These are phyloP conservation scores for Cladosporium halotolerans DNA, from an alignment of 2,329 filamentous ascomycete genomes.

Conservation along the genomic window DNA sequence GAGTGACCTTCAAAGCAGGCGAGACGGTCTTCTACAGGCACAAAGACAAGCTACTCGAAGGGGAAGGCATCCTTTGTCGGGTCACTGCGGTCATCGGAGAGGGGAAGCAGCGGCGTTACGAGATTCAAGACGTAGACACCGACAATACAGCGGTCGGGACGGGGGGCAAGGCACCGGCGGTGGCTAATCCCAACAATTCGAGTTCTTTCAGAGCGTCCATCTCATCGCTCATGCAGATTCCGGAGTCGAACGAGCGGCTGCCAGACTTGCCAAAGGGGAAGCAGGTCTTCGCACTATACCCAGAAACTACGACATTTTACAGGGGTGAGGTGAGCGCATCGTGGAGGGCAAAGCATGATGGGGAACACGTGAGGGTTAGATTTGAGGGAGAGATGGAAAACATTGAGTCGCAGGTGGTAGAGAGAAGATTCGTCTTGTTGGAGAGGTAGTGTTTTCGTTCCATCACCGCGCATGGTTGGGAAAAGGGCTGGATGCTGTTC, in stretches of 20 bases:
- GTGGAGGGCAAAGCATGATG: conserved; percentile 33
- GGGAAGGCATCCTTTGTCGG: conserved; percentile 47
- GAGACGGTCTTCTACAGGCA: conserved; percentile 48
- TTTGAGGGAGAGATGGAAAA: conserved; percentile 38
- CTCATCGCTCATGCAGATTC: conserved; percentile 43
- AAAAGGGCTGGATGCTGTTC: too few species aligned
- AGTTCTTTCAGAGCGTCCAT: conserved; percentile 38
- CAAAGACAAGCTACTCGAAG: conserved; percentile 35
- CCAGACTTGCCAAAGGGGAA: conserved; percentile 36
- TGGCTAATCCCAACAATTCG: conserved; percentile 15
- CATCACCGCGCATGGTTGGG: too few species aligned
- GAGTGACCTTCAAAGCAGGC: conserved; percentile 32
- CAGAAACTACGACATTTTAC: conserved; percentile 49
- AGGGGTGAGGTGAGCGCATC: conserved; percentile 43
- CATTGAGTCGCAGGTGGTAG: conserved; percentile 44
- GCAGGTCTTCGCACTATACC: conserved; percentile 46
- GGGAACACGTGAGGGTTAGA: conserved; percentile 27
- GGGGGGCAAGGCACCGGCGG: conserved; percentile 24
- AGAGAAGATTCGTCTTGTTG: conserved; percentile 44
- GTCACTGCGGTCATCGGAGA: conserved; percentile 48
- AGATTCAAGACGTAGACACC: conserved; percentile 45
- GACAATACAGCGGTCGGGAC: conserved; percentile 21
- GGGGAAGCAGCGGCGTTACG: conserved; percentile 48
- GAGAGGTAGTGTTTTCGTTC: conserved; percentile 21
- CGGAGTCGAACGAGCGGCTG: conserved; percentile 34